Evolutionary conservation across 352 stramenopile species (phyloP).

Genomic region (Globisporangium perplexum): DNA sequence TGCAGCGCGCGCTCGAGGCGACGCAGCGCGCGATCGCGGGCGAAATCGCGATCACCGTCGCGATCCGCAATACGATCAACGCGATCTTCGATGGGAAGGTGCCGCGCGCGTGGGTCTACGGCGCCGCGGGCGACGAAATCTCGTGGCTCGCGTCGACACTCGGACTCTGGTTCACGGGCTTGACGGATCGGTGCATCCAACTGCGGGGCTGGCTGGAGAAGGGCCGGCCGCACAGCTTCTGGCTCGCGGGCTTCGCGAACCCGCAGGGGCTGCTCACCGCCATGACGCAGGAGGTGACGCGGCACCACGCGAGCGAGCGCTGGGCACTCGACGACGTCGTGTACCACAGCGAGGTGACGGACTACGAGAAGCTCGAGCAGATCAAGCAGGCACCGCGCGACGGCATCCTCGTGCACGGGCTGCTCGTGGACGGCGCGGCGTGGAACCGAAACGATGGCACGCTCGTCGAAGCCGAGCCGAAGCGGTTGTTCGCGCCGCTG

Average conservation of each 20-base stretch:
- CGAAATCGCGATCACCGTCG: constrained; percentile 49
- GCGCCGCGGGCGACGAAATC: constrained; percentile 48
- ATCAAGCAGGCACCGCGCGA: constrained; percentile 70
- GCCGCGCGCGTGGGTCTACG: constrained; percentile 42
- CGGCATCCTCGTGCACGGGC: constrained; percentile 67
- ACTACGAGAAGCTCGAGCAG: constrained; percentile 74
- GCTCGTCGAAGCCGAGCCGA: constrained; percentile 74
- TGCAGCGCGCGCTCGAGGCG: constrained; percentile 42
- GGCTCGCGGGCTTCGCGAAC: constrained; percentile 72
- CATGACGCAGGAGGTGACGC: constrained; percentile 67
- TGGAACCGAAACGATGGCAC: constrained; percentile 70
- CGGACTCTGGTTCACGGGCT: constrained; percentile 59
- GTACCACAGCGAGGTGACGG: constrained; percentile 77
- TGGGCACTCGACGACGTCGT: constrained; percentile 79
- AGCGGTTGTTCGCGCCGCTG: constrained; percentile 62
- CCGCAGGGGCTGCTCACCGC: constrained; percentile 75
- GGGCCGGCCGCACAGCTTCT: constrained; percentile 61
- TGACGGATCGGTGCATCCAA: constrained; percentile 54
- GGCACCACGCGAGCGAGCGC: constrained; percentile 58
- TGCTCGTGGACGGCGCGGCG: constrained; percentile 65
- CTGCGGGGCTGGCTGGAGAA: constrained; percentile 58
- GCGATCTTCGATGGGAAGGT: constrained; percentile 71
- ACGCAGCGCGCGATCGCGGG: constrained; percentile 52
- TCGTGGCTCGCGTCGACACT: constrained; percentile 65
- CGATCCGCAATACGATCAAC: constrained; percentile 51